Conservation (phyloP, 495 filamentous ascomycete genomes). For the Cladorrhinum samala region DNA sequence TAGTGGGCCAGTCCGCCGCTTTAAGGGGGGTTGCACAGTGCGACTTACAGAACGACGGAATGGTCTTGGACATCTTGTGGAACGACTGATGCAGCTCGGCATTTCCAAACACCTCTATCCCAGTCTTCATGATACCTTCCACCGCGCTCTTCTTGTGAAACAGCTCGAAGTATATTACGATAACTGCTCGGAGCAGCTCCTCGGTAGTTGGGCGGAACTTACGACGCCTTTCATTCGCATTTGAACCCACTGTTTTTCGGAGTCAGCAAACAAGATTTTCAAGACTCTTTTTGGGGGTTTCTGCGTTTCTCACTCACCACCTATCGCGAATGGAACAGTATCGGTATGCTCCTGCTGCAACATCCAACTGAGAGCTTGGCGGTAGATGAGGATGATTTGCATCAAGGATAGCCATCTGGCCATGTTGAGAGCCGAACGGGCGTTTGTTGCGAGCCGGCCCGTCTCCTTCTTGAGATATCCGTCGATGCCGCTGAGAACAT, state of each 20-base stretch:
- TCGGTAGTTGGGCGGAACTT: conserved; percentile 15
- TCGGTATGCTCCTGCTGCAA: conserved; percentile 8
- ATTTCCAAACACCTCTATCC: conserved; percentile 7
- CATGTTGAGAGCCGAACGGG: conserved; percentile 3
- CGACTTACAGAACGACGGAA: conserved; percentile 20
- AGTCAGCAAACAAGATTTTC: neutral
- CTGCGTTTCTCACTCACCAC: conserved; percentile 7
- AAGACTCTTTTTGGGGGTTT: no score
- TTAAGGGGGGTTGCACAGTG: no score
- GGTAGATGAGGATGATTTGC: conserved; percentile 25
- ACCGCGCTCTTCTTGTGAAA: conserved; percentile 16
- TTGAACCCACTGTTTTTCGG: conserved; percentile 2
- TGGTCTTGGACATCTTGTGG: conserved; percentile 7
- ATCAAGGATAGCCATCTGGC: conserved; percentile 20
- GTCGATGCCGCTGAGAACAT: conserved; percentile 13
- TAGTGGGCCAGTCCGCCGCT: neutral
- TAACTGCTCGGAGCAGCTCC: conserved; percentile 12
- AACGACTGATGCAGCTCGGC: conserved; percentile 8
- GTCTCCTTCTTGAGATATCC: conserved; percentile 7
- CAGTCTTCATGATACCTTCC: conserved; percentile 9
- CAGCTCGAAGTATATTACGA: conserved; percentile 17
- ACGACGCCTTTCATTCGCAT: neutral
- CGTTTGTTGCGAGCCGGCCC: neutral
- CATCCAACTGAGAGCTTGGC: conserved; percentile 12
- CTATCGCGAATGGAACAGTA: conserved; percentile 6